Evolutionary conservation across 1,139 yeast genomes (phyloP), one percentile per base, ranked within the genome.

Genomic region (Wickerhamomyces sp.): DNA sequence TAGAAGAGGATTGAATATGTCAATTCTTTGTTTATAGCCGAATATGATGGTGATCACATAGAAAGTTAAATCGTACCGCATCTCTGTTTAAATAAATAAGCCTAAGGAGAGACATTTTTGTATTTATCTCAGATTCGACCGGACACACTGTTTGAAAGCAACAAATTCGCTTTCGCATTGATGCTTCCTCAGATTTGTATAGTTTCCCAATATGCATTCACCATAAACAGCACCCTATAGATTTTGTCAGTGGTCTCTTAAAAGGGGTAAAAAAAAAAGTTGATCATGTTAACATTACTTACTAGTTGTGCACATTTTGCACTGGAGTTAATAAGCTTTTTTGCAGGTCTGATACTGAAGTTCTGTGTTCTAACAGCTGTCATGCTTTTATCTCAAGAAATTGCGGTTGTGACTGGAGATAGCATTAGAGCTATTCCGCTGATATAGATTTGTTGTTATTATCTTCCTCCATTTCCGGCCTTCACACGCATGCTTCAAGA

Each of bases 121-220:
- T 6, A 18, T 42, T 38, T 43, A 48, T 16, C 55, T 52, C 42
- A 69, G 47, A 33, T 61, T 52, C 35, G 62, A 57, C 38, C 62
- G 62, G 4, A 78, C 79, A 57, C 93, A 82, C 26, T 59, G 52
- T 48, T 72, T 77, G 57, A 79, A 80, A 32, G 51, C 55, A 27
- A 57, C 49, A 46, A 82, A 82, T 56, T 83, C 86, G 28, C 62
- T 56, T 31, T 61, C 66, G 53, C 88, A 81, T 22, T 71, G 65
- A 40, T 73, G 80, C 41, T 74, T 72, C 21, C 68, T 50, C 32
- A 80, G 69, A 26, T 72, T 68, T 41, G 72, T 70, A 54, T 80
- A 78, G 37, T 70, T 66, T 30, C 62, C 59, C 27, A 80, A 57
- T 13, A 82, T 64, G 51, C 91, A 82, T 42, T 75, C 68, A 6